Conservation (phyloP, 2,329 filamentous ascomycete species). For the Pseudogymnoascus sp. region DNA sequence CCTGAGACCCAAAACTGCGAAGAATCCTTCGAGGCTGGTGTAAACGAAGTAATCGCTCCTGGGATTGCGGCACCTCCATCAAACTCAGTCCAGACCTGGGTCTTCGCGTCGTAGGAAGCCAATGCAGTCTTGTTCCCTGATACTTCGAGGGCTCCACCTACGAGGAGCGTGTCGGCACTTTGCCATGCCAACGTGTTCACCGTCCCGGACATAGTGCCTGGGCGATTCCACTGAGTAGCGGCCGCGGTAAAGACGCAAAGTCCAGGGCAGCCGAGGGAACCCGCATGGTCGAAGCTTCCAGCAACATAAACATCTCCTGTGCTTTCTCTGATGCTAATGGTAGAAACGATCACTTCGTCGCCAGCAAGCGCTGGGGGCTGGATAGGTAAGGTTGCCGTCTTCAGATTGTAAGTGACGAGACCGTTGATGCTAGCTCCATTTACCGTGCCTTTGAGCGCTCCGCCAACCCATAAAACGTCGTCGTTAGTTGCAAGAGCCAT, state of each 20-base stretch:
- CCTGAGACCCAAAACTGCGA: conserved; percentile 79
- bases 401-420: conserved; percentile 71
- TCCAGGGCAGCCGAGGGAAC: conserved; percentile 70
- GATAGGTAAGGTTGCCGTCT: conserved; percentile 49
- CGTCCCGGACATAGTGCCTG: conserved; percentile 59
- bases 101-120: conserved; percentile 62
- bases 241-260: conserved; percentile 72
- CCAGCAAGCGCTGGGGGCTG: conserved; percentile 73
- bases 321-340: conserved; percentile 63
- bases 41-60: conserved; percentile 69
- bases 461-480: conserved; percentile 72
- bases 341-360: conserved; percentile 60
- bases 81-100: conserved; percentile 57
- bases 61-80: conserved; percentile 58
- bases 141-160: conserved; percentile 67
- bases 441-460: conserved; percentile 64
- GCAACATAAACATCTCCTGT: conserved; percentile 74
- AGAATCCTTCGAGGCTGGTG: conserved; percentile 61
- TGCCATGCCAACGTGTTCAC: conserved; percentile 71
- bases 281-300: conserved; percentile 75
- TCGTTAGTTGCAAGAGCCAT: conserved; percentile 58
- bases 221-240: conserved; percentile 67
- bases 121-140: conserved; percentile 57
- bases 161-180: conserved; percentile 60
- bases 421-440: conserved; percentile 57